A percentile compares a stretch with the other conserved stretches of the same genome.
Evolutionary conservation across 2,329 filamentous ascomycete species (phyloP).

Genomic region (Alternaria infectoria): DNA sequence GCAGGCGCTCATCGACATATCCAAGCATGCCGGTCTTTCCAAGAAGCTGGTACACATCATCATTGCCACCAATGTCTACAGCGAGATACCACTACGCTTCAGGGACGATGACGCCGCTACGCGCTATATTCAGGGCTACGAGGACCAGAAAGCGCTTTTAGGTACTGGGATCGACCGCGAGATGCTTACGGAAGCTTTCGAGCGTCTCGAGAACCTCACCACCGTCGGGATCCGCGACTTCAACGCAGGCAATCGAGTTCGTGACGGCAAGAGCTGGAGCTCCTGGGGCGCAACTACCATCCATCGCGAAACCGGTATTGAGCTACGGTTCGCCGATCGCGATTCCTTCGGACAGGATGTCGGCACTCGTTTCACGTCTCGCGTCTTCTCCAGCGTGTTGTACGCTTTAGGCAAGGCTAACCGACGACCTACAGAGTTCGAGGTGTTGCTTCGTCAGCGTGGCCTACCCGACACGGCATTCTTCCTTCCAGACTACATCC

Average conservation of each 20-base stretch:
- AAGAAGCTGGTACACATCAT: slow-evolving; percentile 57
- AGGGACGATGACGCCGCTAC: slow-evolving; percentile 15
- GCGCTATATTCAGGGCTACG: slow-evolving; percentile 26
- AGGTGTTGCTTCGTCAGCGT: slow-evolving; percentile 53
- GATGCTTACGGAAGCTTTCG: slow-evolving; percentile 64
- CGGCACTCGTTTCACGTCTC: slow-evolving; percentile 17
- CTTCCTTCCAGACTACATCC: slow-evolving; percentile 51
- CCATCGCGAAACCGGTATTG: slow-evolving; percentile 42
- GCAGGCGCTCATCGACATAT: slow-evolving; percentile 56
- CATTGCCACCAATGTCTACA: slow-evolving; percentile 53
- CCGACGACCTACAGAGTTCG: slow-evolving; percentile 52
- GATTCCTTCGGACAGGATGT: slow-evolving; percentile 5
- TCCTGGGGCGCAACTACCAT: slow-evolving; percentile 61
- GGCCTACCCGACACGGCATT: slow-evolving; percentile 55
- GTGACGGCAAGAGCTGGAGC: slow-evolving; percentile 61
- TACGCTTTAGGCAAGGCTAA: slow-evolving; percentile 38
- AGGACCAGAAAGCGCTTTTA: slow-evolving; percentile 37
- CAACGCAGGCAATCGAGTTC: slow-evolving; percentile 55
- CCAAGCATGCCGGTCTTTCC: slow-evolving; percentile 47
- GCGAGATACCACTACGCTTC: slow-evolving; percentile 20
- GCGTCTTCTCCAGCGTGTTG: slow-evolving; percentile 25
- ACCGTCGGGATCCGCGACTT: slow-evolving; percentile 67
- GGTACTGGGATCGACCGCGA: slow-evolving; percentile 57
- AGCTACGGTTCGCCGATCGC: slow-evolving; percentile 16
- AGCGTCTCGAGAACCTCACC: slow-evolving; percentile 60